Evolutionary conservation across 768 basidiomycete species (phyloP).

Genomic region (Tylopilus sp.): DNA sequence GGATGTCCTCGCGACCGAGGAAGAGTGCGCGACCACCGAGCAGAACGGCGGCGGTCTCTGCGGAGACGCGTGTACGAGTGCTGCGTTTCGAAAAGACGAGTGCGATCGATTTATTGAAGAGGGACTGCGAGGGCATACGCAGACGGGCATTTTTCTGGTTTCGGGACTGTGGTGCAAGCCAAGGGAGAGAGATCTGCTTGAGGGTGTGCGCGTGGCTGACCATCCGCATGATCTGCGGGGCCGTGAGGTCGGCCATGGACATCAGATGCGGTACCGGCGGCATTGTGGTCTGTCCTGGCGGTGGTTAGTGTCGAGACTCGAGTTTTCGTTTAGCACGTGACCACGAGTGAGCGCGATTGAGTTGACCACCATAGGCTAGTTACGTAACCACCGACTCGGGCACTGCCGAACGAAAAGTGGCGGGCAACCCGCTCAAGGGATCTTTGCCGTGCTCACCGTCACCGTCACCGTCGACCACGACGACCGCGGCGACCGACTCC

Average conservation of each 20-base stretch:
- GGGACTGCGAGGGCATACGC: conserved; percentile 66
- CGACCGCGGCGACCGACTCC: not conserved
- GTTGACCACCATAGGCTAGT: too few species aligned
- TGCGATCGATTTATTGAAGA: conserved; percentile 82
- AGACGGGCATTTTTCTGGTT: conserved; percentile 35
- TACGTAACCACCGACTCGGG: conserved; percentile 4
- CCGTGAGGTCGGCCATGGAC: conserved; percentile 85
- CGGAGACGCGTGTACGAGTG: conserved; percentile 85
- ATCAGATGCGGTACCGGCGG: conserved; percentile 64
- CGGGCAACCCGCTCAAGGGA: conserved; percentile 6
- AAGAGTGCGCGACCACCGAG: conserved; percentile 91
- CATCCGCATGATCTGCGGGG: conserved; percentile 65
- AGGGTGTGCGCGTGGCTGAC: conserved; percentile 62
- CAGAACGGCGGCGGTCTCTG: conserved; percentile 75
- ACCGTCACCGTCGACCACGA: conserved; percentile 8
- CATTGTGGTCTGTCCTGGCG: conserved; percentile 22
- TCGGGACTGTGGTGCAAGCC: conserved; percentile 52
- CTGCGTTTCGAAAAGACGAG: conserved; percentile 91
- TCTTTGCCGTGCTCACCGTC: not conserved
- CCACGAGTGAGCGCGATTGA: too few species aligned
- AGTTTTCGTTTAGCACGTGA: too few species aligned
- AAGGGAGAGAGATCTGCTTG: conserved; percentile 62
- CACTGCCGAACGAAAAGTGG: conserved; percentile 7
- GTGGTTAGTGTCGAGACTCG: too few species aligned
- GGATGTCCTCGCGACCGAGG: conserved; percentile 86